These are phyloP conservation scores for Lactarius akahatsu DNA, from an alignment of 768 basidiomycete genomes.

Conservation along the genomic window DNA sequence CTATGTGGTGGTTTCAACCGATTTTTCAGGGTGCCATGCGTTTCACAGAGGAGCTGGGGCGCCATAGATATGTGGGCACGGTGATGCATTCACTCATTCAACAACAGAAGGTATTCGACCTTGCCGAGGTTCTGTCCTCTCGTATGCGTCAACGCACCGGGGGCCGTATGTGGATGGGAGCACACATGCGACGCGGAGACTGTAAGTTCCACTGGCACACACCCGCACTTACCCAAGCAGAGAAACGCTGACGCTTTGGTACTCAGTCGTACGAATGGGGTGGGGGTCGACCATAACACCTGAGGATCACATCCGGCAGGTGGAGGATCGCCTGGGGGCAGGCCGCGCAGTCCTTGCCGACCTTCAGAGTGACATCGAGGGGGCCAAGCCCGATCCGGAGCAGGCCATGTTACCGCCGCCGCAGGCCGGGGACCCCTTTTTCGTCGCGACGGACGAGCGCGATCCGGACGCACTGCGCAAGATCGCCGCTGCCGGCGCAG, in stretches of 20 bases:
- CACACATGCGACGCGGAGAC: constrained; percentile 46
- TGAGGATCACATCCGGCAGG: constrained; percentile 39
- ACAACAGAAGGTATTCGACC: constrained; percentile 30
- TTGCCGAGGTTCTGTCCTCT: constrained; percentile 36
- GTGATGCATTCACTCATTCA: constrained; percentile 12
- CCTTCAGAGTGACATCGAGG: constrained; percentile 15
- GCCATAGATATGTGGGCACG: constrained; percentile 15
- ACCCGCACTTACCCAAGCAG: neutral
- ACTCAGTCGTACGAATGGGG: constrained; percentile 34
- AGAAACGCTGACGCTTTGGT: neutral
- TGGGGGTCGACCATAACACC: constrained; percentile 41
- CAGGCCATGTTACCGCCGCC: constrained; percentile 12
- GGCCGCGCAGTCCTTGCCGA: constrained; percentile 35
- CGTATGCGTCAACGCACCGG: constrained; percentile 36
- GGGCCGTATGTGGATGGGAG: constrained; percentile 44
- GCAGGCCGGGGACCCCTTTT: constrained; percentile 30
- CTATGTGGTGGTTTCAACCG: neutral
- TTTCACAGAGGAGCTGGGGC: constrained; percentile 18
- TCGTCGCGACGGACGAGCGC: constrained; percentile 46
- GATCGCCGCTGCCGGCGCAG: constrained; percentile 39
- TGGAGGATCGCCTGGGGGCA: constrained; percentile 32
- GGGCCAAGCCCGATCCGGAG: constrained; percentile 10
- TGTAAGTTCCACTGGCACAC: constrained; percentile 33
- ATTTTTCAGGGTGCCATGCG: constrained; percentile 25
- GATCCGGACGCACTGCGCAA: constrained; percentile 35